These are phyloP conservation scores for Penicillium atrosanguineum DNA, from an alignment of 495 filamentous ascomycete species.

Conservation along the genomic window DNA sequence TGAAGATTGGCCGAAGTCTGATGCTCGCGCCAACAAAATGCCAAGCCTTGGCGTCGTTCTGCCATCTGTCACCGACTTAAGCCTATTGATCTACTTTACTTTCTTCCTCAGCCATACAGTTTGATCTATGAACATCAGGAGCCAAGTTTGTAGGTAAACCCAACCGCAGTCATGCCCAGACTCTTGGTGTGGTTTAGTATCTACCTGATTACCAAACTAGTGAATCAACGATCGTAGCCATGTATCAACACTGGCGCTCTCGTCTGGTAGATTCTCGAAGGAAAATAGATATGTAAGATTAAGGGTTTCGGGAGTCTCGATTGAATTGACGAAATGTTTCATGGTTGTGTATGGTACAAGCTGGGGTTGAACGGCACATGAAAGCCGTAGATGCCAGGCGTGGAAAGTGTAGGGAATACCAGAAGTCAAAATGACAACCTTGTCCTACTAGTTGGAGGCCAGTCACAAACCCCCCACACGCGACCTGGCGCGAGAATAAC, in stretches of 20 bases:
- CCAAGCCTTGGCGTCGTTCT: not conserved
- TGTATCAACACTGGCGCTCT: too few species aligned
- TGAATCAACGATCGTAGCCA: too few species aligned
- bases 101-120: not conserved
- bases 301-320: not conserved
- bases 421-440: not conserved
- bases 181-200: too few species aligned
- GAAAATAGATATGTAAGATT: not conserved
- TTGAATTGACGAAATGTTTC: not conserved
- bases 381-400: not conserved
- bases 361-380: not conserved
- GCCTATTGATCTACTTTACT: not conserved
- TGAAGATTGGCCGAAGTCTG: not conserved
- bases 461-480: not conserved
- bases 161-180: too few species aligned
- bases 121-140: not conserved
- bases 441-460: not conserved
- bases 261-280: too few species aligned
- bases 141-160: too few species aligned
- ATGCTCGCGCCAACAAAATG: not conserved
- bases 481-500: not conserved
- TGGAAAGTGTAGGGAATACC: not conserved
- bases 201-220: too few species aligned
- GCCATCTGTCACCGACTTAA: constrained; percentile 1
- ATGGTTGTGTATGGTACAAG: not conserved